These are phyloP conservation scores for Rugosomyces carneus DNA, from an alignment of 1,284 basidiomycete species.

Conservation along the genomic window DNA sequence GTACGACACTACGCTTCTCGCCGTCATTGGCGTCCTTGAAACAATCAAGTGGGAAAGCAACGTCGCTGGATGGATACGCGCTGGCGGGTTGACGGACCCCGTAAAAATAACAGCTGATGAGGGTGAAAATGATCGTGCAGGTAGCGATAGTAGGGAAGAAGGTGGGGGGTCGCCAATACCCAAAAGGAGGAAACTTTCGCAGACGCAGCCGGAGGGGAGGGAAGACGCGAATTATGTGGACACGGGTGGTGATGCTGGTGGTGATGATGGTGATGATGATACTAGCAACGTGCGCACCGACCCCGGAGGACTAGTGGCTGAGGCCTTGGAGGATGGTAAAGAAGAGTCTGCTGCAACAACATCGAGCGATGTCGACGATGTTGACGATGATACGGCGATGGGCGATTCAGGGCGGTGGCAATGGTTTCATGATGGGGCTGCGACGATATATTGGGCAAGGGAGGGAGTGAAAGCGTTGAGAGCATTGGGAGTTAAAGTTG, in stretches of 20 bases:
- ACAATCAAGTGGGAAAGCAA: conserved; percentile 52
- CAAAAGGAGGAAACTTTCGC: not conserved
- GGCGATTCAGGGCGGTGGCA: conserved; percentile 33
- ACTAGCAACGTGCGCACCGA: no score
- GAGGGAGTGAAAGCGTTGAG: conserved; percentile 43
- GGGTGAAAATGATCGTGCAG: no score
- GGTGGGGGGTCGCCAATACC: not conserved
- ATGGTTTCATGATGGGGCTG: conserved; percentile 52
- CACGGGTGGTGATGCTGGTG: not conserved
- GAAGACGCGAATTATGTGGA: not conserved
- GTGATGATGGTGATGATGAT: no score
- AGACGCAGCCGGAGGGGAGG: no score
- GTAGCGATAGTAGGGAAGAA: not conserved
- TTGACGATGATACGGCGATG: not conserved
- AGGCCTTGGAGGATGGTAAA: no score
- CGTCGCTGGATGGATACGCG: conserved; percentile 61
- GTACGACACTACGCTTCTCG: conserved; percentile 59
- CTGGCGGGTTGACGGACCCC: conserved; percentile 30
- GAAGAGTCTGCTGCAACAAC: no score
- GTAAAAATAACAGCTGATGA: not conserved
- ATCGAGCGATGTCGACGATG: no score
- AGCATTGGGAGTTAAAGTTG: conserved; percentile 42
- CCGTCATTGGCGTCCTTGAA: conserved; percentile 69
- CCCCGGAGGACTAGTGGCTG: no score
- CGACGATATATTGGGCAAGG: conserved; percentile 44